Percentiles rank a stretch among this genome's conserved stretches.
Conservation (phyloP, 192 early-diverging fungal species). For the Coemansia sp. region DNA sequence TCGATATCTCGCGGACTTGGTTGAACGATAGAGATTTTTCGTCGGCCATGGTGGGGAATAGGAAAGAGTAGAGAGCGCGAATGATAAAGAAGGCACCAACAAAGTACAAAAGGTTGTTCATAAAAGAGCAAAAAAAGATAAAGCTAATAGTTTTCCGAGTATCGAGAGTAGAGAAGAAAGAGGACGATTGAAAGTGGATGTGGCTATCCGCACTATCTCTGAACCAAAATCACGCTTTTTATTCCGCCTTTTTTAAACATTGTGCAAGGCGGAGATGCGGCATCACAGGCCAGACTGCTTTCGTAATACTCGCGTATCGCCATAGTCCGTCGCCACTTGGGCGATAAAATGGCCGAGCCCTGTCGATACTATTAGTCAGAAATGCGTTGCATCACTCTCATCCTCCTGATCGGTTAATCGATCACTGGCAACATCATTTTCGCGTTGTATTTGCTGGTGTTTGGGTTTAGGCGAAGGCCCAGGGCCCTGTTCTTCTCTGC, state of each 20-base stretch:
- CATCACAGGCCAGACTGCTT: background rate
- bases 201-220: background rate
- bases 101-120: constrained; percentile 18
- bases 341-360: background rate
- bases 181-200: background rate
- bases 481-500: background rate
- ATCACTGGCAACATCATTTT: background rate
- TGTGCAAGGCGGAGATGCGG: background rate
- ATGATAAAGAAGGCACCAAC: constrained; percentile 6
- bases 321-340: background rate
- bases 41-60: constrained; percentile 25
- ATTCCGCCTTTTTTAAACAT: background rate
- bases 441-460: background rate
- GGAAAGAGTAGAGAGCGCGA: constrained; percentile 2
- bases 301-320: background rate
- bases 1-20: constrained; percentile 16
- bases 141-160: background rate
- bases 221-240: background rate
- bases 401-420: background rate
- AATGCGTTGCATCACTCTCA: background rate
- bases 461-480: background rate
- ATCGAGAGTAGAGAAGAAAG: background rate
- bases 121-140: background rate
- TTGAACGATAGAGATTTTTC: constrained; percentile 14
- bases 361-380: background rate